phyloP scores from a whole-genome alignment of 805 yeast species.

The Wickerhamomyces ciferrii region DNA sequence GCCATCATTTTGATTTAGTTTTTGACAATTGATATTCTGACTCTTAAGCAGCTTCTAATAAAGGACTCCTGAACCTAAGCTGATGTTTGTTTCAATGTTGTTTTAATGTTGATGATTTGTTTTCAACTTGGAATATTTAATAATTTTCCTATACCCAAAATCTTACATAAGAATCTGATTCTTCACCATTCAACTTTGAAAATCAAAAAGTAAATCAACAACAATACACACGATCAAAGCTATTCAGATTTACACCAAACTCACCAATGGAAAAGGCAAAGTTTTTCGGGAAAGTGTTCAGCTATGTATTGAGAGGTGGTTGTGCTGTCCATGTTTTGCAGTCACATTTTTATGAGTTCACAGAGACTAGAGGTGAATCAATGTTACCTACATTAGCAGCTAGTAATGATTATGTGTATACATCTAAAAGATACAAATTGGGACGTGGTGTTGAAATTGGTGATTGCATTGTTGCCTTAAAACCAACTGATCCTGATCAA shows the following conservation, averaged over 20 bases:
- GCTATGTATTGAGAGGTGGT: constrained; percentile 40
- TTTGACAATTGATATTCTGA: background rate
- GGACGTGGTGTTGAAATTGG: constrained; percentile 75
- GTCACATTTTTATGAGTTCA: constrained; percentile 63
- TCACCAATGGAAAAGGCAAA: constrained; percentile 9
- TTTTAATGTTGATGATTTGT: background rate
- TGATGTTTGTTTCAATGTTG: no score
- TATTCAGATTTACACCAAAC: no score
- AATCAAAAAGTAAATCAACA: background rate
- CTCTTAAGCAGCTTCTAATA: background rate
- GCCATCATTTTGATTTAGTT: constrained; percentile 34
- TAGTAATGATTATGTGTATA: constrained; percentile 73
- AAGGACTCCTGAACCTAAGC: background rate
- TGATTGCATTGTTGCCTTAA: constrained; percentile 80
- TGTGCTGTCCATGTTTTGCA: constrained; percentile 64
- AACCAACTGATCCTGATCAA: constrained; percentile 84
- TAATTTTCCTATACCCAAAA: background rate
- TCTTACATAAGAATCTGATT: background rate
- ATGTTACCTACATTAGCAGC: constrained; percentile 89
- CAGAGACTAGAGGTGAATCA: constrained; percentile 87
- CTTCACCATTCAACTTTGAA: background rate
- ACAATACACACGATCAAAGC: background rate
- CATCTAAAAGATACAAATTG: constrained; percentile 53
- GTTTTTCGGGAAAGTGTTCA: constrained; percentile 18
- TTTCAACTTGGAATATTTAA: no score